Evolutionary conservation across 192 early-diverging fungal genomes (phyloP).

Genomic region (Spizellomyces punctatus): DNA sequence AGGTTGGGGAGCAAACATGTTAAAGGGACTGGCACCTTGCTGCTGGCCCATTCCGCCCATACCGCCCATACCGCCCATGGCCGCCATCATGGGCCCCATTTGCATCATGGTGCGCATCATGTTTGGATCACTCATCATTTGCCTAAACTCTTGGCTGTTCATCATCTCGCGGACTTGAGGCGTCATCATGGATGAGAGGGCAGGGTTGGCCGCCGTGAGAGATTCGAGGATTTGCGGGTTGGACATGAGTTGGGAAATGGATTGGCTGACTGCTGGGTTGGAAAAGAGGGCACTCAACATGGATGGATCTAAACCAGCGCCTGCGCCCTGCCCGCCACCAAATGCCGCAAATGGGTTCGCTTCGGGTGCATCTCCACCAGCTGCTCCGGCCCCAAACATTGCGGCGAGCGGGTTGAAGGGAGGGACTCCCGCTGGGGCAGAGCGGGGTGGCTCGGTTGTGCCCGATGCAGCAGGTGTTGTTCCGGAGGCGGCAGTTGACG

Average conservation of each 20-base stretch:
- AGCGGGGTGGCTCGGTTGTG: conserved; percentile 37
- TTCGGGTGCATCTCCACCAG: conserved; percentile 4
- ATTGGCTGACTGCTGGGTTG: conserved; percentile 83
- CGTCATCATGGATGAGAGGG: conserved; percentile 71
- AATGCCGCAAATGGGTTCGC: conserved; percentile 28
- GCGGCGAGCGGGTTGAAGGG: conserved; percentile 38
- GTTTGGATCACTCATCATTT: conserved; percentile 85
- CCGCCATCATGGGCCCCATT: conserved; percentile 56
- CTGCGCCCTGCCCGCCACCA: conserved; percentile 56
- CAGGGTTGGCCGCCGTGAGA: conserved; percentile 83
- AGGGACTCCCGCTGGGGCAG: conserved; percentile 37
- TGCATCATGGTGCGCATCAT: conserved; percentile 71
- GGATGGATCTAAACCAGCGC: conserved; percentile 43
- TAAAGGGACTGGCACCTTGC: conserved; percentile 2
- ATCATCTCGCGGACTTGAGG: conserved; percentile 88
- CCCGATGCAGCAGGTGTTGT: conserved; percentile 33
- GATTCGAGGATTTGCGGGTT: conserved; percentile 87
- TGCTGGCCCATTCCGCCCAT: conserved; percentile 30
- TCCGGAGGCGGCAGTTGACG: conserved; percentile 40
- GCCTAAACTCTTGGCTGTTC: conserved; percentile 54
- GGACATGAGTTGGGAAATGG: conserved; percentile 76
- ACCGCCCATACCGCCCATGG: conserved; percentile 45
- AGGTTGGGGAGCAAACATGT: background rate
- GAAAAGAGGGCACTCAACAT: conserved; percentile 68
- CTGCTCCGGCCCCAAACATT: conserved; percentile 15